A percentile compares a stretch with the other conserved stretches of the same genome.
These are phyloP conservation scores for Sporisorium exsertum DNA, from an alignment of 1,284 basidiomycete species.

Conservation along the genomic window DNA sequence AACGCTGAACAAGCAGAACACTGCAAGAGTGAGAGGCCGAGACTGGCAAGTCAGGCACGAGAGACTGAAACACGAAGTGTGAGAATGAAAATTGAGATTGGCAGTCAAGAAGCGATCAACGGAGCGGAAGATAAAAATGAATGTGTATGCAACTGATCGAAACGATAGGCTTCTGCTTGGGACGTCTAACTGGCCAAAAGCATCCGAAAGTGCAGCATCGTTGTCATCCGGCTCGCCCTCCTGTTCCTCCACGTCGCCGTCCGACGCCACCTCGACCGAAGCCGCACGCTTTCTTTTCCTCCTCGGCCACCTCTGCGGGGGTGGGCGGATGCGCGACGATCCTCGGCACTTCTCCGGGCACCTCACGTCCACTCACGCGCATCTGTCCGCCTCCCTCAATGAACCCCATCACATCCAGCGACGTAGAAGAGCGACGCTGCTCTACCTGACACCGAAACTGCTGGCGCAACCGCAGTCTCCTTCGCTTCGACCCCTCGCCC, in stretches of 20 bases:
- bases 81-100: no score
- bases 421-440: no score
- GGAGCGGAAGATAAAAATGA: no score
- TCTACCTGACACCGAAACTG: slow-evolving; percentile 8
- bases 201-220: neutral
- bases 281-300: neutral
- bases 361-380: no score
- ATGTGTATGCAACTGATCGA: no score
- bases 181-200: slow-evolving; percentile 1
- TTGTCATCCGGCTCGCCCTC: neutral
- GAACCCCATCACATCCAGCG: no score
- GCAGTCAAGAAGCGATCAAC: no score
- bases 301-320: neutral
- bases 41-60: no score
- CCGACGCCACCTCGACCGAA: neutral
- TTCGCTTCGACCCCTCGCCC: slow-evolving; percentile 2
- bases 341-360: neutral
- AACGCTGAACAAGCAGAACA: neutral
- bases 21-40: no score
- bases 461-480: slow-evolving; percentile 2
- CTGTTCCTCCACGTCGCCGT: neutral
- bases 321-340: slow-evolving; percentile 17
- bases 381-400: no score
- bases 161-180: no score
- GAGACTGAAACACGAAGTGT: no score